Evolutionary conservation across 2,329 filamentous ascomycete species (phyloP).

Genomic region (Aspergillus ochraceus): DNA sequence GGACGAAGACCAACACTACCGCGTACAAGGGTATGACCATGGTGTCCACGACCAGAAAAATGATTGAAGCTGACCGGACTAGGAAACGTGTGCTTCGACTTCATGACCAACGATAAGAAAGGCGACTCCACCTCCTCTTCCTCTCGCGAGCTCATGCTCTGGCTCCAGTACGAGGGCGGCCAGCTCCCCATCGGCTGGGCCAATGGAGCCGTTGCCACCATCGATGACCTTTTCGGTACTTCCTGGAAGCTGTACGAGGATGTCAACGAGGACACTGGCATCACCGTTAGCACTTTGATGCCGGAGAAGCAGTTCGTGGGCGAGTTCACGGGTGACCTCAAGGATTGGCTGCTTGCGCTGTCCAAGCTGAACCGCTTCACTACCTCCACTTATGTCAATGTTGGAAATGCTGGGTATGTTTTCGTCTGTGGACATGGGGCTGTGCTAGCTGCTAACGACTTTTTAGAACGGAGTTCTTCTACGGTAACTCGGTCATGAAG

Average conservation of each 20-base stretch:
- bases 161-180: slow-evolving; percentile 47
- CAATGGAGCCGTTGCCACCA: slow-evolving; percentile 35
- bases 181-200: slow-evolving; percentile 47
- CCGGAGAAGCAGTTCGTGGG: slow-evolving; percentile 41
- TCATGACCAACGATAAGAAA: slow-evolving; percentile 47
- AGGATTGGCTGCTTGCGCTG: slow-evolving; percentile 44
- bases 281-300: slow-evolving; percentile 43
- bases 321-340: slow-evolving; percentile 41
- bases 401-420: slow-evolving; percentile 42
- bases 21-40: slow-evolving; percentile 38
- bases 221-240: slow-evolving; percentile 38
- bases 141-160: slow-evolving; percentile 48
- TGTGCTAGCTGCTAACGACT: background rate
- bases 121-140: slow-evolving; percentile 43
- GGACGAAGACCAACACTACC: slow-evolving; percentile 42
- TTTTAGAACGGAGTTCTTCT: slow-evolving; percentile 22
- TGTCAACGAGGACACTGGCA: slow-evolving; percentile 44
- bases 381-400: slow-evolving; percentile 43
- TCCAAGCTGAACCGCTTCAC: slow-evolving; percentile 39
- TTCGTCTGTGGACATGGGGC: background rate
- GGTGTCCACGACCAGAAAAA: background rate
- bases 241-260: slow-evolving; percentile 47
- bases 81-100: slow-evolving; percentile 45
- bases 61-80: background rate
- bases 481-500: slow-evolving; percentile 20